phyloP scores from a whole-genome alignment of 2,329 filamentous ascomycete genomes.

The Shiraia bambusicola region DNA sequence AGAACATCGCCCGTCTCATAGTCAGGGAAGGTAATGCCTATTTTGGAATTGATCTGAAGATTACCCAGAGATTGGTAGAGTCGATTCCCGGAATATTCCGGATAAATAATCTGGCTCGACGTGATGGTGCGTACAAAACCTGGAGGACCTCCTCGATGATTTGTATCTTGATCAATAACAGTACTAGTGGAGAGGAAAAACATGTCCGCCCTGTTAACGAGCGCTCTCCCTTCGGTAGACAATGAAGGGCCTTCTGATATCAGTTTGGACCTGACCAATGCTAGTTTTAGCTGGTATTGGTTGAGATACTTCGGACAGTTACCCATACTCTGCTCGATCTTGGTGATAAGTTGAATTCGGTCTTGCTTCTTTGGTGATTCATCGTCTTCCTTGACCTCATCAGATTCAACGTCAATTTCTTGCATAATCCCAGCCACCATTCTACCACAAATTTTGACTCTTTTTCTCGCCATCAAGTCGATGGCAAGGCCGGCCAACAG shows the following conservation, averaged over 20 bases:
- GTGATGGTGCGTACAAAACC: conserved; percentile 72
- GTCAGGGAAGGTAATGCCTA: conserved; percentile 73
- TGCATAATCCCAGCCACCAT: conserved; percentile 65
- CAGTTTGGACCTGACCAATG: conserved; percentile 56
- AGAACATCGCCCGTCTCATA: conserved; percentile 72
- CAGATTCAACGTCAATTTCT: conserved; percentile 32
- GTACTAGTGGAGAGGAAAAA: conserved; percentile 75
- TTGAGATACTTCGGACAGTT: conserved; percentile 91
- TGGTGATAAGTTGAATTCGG: conserved; percentile 62
- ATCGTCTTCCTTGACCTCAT: conserved; percentile 28
- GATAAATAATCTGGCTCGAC: conserved; percentile 68
- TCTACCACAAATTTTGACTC: conserved; percentile 72
- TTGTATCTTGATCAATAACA: conserved; percentile 73
- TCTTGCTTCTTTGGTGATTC: conserved; percentile 21
- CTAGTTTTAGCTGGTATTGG: conserved; percentile 63
- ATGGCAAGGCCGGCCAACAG: conserved; percentile 65
- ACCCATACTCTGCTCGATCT: conserved; percentile 70
- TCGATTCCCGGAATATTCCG: conserved; percentile 82
- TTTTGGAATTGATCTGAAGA: conserved; percentile 63
- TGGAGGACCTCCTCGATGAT: conserved; percentile 72
- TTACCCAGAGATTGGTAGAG: conserved; percentile 85
- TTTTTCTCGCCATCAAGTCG: conserved; percentile 65
- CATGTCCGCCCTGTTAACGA: conserved; percentile 68
- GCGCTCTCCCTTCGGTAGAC: conserved; percentile 54
- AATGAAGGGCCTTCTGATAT: conserved; percentile 54